Evolutionary conservation across 176 grass and related monocot genomes (phyloP), one percentile per base, ranked within the genome.

Genomic region (Raddia distichophylla): DNA sequence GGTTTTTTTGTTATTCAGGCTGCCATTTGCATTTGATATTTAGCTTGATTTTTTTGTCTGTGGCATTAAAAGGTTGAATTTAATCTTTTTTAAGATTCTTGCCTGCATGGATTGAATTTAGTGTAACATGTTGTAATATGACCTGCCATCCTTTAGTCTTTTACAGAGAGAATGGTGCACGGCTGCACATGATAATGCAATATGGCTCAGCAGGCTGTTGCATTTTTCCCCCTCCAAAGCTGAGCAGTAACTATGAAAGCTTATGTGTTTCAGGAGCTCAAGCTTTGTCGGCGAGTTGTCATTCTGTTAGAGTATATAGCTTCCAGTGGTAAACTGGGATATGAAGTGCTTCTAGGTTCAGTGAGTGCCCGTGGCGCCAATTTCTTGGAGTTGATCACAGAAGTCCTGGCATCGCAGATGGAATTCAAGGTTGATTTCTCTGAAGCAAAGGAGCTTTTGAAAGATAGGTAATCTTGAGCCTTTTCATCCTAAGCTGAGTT

Each of bases 271-370:
- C 85, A 97, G 95, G 92, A 85, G n/a, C 76, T 98, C 68, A 94
- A 94, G 60, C 92, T 98, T 83, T 80, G 84, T 48, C 87, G 88
- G 61, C 83, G 81, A 81, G 83, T 91, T 73, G 85, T 98, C 81
- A 79, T 89, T 87, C 77, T 94, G 33, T 71, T 98, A 64, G 95
- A 92, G 8, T 94, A 91, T 75, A 90, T 98, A 87, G 95, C 95
- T 87, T 94, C 95, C 60, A 91, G 83, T 55, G 90, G 90, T 45
- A 79, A 86, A 83, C 86, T 74, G 53, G 92, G 92, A 67, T 94
- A 92, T 60, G 86, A 98, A 77, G 44, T 98, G 55, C 87, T 97
- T 75, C 79, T 98, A 52, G 90, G 56, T 64, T 76, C 77, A 46
- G 78, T 93, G 27, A 83, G 48, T 18, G 60, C 81, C 53, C 58